Percentiles rank a stretch among this genome's conserved stretches.
These are phyloP conservation scores for Yamadazyma dushanensis DNA, from an alignment of 1,139 yeast species.

Conservation along the genomic window DNA sequence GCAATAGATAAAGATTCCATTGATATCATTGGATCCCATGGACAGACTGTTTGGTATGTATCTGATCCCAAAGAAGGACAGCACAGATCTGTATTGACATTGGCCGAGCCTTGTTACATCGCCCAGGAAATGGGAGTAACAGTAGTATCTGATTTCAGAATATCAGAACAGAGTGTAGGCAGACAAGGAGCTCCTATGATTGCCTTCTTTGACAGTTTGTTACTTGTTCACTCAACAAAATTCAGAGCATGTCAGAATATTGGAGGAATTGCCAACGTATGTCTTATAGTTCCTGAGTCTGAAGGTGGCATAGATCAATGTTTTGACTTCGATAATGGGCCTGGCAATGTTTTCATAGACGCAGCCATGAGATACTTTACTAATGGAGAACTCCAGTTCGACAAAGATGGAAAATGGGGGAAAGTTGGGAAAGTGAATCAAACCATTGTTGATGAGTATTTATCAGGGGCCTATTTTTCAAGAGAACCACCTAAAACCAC, in stretches of 20 bases:
- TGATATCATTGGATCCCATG: constrained; percentile 16
- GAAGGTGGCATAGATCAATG: constrained; percentile 13
- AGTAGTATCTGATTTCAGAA: constrained; percentile 11
- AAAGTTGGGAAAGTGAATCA: constrained; percentile 11
- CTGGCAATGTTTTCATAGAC: constrained; percentile 16
- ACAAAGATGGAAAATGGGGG: constrained; percentile 15
- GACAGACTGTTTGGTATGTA: constrained; percentile 16
- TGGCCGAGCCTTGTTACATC: constrained; percentile 13
- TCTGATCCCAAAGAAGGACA: constrained; percentile 9
- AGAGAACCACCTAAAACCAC: constrained; percentile 15
- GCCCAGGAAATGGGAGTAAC: constrained; percentile 12
- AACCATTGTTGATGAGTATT: constrained; percentile 12
- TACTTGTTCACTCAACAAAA: constrained; percentile 11
- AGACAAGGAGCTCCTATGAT: constrained; percentile 17
- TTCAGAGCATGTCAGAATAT: constrained; percentile 15
- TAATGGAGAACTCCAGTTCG: constrained; percentile 12
- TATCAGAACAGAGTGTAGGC: constrained; percentile 16
- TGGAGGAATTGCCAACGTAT: constrained; percentile 16
- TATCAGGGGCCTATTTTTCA: constrained; percentile 11
- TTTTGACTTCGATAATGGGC: constrained; percentile 16
- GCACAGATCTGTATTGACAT: constrained; percentile 13
- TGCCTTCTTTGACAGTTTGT: constrained; percentile 15
- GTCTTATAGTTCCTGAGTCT: constrained; percentile 13
- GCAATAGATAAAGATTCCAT: constrained; percentile 8
- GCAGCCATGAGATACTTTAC: constrained; percentile 16